Conservation (phyloP, 2,329 filamentous ascomycete genomes). For the Botrytis hyacinthi region DNA sequence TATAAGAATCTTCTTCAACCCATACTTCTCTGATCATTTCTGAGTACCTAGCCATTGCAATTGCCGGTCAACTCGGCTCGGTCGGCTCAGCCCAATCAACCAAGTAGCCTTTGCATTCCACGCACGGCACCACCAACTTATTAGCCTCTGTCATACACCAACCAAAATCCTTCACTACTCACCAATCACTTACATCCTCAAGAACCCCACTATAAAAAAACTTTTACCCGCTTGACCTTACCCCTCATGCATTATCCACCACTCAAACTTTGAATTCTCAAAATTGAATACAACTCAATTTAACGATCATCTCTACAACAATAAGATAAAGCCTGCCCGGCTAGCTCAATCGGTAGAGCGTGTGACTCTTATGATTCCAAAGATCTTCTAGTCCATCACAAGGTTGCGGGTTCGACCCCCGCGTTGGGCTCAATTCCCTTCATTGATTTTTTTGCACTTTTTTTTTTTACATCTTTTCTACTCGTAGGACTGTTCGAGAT, state of each 20-base stretch:
- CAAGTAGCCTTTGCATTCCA: neutral
- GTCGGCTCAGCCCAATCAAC: neutral
- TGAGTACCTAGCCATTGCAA: neutral
- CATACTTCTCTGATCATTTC: neutral
- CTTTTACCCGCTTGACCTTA: neutral
- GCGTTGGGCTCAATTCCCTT: conserved; percentile 37
- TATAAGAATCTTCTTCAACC: neutral
- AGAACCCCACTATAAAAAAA: neutral
- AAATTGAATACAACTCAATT: neutral
- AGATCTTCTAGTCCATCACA: conserved; percentile 37
- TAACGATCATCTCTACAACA: neutral
- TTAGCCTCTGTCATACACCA: too few species aligned
- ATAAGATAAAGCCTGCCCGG: conserved; percentile 23
- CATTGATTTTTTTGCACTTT: neutral
- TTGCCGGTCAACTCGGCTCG: neutral
- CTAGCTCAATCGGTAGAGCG: conserved; percentile 39
- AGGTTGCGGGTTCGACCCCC: conserved; percentile 48
- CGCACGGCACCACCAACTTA: neutral
- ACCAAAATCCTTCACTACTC: neutral
- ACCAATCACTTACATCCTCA: neutral
- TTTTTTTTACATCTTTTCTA: neutral
- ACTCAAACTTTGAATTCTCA: neutral
- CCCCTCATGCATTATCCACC: neutral
- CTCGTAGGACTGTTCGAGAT: neutral
- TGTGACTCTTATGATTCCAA: conserved; percentile 34